Percentiles rank a stretch among this genome's conserved stretches.
Evolutionary conservation across 495 filamentous ascomycete genomes (phyloP).

Genomic region (Penicillium egyptiacum): DNA sequence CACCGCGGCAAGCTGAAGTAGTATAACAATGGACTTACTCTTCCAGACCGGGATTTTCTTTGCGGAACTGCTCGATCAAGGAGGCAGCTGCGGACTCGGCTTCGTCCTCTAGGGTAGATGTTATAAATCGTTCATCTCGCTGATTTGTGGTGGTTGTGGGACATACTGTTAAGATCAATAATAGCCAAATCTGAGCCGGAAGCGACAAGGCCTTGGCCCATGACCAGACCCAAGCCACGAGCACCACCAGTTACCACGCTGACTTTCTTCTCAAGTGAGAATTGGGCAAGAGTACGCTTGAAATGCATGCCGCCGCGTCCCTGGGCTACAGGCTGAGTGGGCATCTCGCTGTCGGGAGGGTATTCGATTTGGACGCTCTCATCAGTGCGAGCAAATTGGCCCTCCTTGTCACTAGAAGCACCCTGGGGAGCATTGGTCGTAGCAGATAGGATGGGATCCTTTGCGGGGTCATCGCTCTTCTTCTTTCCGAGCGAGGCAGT

Average conservation of each 20-base stretch:
- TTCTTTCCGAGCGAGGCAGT: constrained; percentile 32
- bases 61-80: constrained; percentile 69
- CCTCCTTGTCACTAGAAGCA: constrained; percentile 39
- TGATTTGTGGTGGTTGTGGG: not conserved
- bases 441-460: constrained; percentile 31
- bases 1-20: not conserved
- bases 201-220: constrained; percentile 84
- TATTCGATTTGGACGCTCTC: constrained; percentile 72
- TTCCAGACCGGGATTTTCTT: constrained; percentile 74
- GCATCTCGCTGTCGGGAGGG: constrained; percentile 67
- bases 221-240: constrained; percentile 81
- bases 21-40: constrained; percentile 46
- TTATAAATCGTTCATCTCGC: constrained; percentile 8
- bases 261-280: constrained; percentile 76
- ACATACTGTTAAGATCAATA: constrained; percentile 87
- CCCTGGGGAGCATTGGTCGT: constrained; percentile 37
- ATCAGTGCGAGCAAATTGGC: constrained; percentile 72
- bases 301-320: constrained; percentile 70
- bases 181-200: constrained; percentile 88
- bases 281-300: constrained; percentile 69
- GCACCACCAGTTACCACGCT: constrained; percentile 85
- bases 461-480: constrained; percentile 28
- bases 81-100: constrained; percentile 71
- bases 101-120: constrained; percentile 64
- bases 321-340: constrained; percentile 62